These are phyloP conservation scores for Aurantiochytrium sp. DNA, from an alignment of 108 stramenopile species.

Conservation along the genomic window DNA sequence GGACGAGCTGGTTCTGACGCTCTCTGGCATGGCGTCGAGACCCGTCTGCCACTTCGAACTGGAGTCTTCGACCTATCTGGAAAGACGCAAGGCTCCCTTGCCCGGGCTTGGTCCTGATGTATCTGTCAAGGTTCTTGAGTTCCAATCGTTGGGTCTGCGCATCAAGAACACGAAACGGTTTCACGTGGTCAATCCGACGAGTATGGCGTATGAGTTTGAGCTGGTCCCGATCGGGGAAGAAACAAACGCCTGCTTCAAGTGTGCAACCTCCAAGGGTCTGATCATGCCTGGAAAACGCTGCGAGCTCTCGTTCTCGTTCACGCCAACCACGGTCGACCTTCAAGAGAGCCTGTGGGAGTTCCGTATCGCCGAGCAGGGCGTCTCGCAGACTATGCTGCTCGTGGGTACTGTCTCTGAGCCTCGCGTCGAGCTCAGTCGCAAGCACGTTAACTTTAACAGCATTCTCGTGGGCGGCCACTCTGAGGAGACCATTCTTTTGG, in stretches of 20 bases:
- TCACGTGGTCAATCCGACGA: constrained; percentile 52
- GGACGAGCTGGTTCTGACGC: neutral
- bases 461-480: constrained; percentile 36
- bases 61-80: constrained; percentile 39
- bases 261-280: constrained; percentile 41
- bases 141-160: constrained; percentile 38
- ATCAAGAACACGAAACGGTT: constrained; percentile 51
- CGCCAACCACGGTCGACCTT: constrained; percentile 36
- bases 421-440: constrained; percentile 32
- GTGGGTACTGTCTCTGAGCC: constrained; percentile 50
- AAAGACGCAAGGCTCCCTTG: constrained; percentile 8
- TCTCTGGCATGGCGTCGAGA: constrained; percentile 36
- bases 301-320: constrained; percentile 60
- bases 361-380: constrained; percentile 38
- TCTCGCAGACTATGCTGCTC: constrained; percentile 46
- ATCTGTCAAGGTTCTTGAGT: constrained; percentile 42
- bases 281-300: constrained; percentile 47
- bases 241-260: constrained; percentile 37
- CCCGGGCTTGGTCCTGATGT: neutral
- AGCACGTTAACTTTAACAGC: constrained; percentile 43
- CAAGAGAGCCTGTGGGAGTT: constrained; percentile 52
- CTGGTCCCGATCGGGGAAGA: constrained; percentile 47
- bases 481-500: constrained; percentile 41
- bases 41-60: constrained; percentile 56
- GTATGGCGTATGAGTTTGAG: constrained; percentile 42